Percentiles rank a stretch among this genome's conserved stretches.
These are phyloP conservation scores for Thuidium tamariscinum DNA, from an alignment of 225 moss, liverwort and hornwort species.

Conservation along the genomic window DNA sequence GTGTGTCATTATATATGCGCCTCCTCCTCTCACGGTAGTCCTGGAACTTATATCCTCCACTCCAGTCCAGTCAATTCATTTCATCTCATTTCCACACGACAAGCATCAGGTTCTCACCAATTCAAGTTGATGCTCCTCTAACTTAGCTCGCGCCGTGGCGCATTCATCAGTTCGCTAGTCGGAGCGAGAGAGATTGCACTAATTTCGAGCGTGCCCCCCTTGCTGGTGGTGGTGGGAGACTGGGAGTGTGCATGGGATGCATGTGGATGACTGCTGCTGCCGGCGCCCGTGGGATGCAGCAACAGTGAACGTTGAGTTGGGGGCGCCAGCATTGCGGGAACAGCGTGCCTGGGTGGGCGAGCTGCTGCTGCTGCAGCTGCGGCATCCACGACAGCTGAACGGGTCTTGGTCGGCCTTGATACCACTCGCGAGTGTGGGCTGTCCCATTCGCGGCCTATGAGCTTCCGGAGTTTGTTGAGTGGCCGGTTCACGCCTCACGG, in stretches of 20 bases:
- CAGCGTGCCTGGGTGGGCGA: not conserved
- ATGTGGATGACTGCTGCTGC: not conserved
- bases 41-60: not conserved
- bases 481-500: not conserved
- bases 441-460: not conserved
- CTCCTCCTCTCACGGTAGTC: not conserved
- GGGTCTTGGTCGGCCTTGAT: conserved; percentile 31
- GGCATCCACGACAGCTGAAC: conserved; percentile 23
- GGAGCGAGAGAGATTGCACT: not conserved
- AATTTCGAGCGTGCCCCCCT: not conserved
- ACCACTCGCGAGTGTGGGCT: not conserved
- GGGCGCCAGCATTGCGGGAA: conserved; percentile 4
- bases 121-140: not conserved
- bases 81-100: not conserved
- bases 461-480: not conserved
- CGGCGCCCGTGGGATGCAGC: not conserved
- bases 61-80: not conserved
- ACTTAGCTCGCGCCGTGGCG: too few relatives aligned
- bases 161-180: not conserved
- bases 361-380: conserved; percentile 12
- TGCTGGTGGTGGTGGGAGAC: not conserved
- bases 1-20: conserved; percentile 5
- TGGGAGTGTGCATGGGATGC: not conserved
- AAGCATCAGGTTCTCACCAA: not conserved
- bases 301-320: not conserved